Percentiles rank a stretch among this genome's conserved stretches.
Evolutionary conservation across 345 rosid genomes (phyloP).

Genomic region (Citrus australasica): DNA sequence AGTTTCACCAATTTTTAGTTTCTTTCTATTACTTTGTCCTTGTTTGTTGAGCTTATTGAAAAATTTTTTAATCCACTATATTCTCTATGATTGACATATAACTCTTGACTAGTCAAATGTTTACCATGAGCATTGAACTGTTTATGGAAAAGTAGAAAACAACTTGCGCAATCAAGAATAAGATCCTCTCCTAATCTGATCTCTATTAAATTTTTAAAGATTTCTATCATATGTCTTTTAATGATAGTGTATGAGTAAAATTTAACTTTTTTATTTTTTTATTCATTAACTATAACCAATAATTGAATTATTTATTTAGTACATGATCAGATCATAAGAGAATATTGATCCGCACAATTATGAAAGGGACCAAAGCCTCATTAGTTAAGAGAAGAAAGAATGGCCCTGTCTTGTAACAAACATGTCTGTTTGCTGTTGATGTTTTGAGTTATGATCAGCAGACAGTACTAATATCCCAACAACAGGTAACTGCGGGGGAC

Average conservation of each 20-base stretch:
- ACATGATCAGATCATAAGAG: too few relatives aligned
- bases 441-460: constrained; percentile 7
- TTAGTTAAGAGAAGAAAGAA: constrained; percentile 1
- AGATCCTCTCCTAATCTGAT: rapidly evolving
- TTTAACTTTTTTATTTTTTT: too few relatives aligned
- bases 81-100: not conserved
- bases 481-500: constrained; percentile 16
- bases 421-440: constrained; percentile 18
- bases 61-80: not conserved
- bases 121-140: not conserved
- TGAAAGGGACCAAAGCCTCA: not conserved
- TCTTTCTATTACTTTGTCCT: too few relatives aligned
- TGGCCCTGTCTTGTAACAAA: constrained; percentile 11
- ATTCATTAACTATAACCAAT: too few relatives aligned
- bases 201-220: too few relatives aligned
- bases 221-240: too few relatives aligned
- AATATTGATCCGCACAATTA: not conserved
- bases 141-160: not conserved
- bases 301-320: too few relatives aligned
- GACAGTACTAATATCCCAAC: constrained; percentile 24
- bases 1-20: not conserved
- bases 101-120: not conserved
- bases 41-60: not conserved
- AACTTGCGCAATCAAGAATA: too few relatives aligned
- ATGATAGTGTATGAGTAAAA: too few relatives aligned